Evolutionary conservation across 2,329 filamentous ascomycete species (phyloP).

Genomic region (Coleophoma eucalyptorum): DNA sequence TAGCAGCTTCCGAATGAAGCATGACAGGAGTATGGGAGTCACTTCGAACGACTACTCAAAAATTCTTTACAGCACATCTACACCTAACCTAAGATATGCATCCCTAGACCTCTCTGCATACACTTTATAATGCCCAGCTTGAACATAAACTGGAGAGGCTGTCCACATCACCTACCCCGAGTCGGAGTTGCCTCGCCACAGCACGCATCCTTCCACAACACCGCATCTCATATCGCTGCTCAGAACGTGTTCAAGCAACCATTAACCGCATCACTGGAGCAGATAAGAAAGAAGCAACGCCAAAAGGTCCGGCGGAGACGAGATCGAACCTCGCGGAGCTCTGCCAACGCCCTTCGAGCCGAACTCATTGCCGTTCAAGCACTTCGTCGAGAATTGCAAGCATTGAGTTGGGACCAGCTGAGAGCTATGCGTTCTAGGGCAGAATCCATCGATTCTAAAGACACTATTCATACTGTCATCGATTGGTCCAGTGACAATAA

Average conservation of each 20-base stretch:
- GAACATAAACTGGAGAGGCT: constrained; percentile 24
- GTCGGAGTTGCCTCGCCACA: constrained; percentile 16
- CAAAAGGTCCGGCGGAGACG: constrained; percentile 8
- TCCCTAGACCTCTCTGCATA: constrained; percentile 14
- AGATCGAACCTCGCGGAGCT: neutral
- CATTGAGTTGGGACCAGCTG: neutral
- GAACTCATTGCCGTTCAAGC: too few species aligned
- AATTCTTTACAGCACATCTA: neutral
- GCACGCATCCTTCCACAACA: constrained; percentile 5
- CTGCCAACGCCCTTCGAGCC: too few species aligned
- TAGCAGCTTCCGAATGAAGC: neutral
- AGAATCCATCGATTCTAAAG: neutral
- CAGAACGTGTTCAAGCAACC: constrained; percentile 9
- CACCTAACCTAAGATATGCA: constrained; percentile 18
- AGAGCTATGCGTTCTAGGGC: neutral
- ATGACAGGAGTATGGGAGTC: constrained; percentile 10
- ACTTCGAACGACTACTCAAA: neutral
- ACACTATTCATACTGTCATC: neutral
- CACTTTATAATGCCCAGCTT: constrained; percentile 17
- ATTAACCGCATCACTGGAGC: constrained; percentile 2
- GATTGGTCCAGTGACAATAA: neutral
- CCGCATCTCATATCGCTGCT: constrained; percentile 9
- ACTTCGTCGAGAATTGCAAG: neutral
- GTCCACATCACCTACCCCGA: constrained; percentile 22
- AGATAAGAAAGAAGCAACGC: constrained; percentile 18